A percentile compares a stretch with the other conserved stretches of the same genome.
phyloP scores from a whole-genome alignment of 257 asterid species.

The Solanum pimpinellifolium region DNA sequence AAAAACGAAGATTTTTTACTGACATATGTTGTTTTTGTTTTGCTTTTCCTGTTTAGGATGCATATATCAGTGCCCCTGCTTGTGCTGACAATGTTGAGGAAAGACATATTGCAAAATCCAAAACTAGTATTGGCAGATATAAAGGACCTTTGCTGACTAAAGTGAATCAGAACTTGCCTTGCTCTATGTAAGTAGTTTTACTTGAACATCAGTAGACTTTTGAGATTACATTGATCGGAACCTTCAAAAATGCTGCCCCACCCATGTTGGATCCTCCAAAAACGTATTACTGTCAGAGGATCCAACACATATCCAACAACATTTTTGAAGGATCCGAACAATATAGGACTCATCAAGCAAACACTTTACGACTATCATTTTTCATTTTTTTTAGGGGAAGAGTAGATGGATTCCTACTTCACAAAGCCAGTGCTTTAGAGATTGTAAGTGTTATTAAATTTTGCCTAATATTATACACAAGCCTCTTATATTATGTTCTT shows the following conservation, averaged over 20 bases:
- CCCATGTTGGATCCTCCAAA: background rate
- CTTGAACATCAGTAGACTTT: background rate
- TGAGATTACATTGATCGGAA: background rate
- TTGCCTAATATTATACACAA: no score
- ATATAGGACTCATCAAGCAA: background rate
- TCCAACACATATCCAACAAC: background rate
- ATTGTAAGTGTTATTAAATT: no score
- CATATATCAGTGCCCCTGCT: conserved; percentile 24
- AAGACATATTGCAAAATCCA: background rate
- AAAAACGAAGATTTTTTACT: background rate
- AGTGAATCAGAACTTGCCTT: conserved; percentile 9
- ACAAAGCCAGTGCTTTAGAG: no score
- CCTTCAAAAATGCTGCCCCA: background rate
- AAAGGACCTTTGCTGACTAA: conserved; percentile 30
- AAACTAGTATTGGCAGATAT: background rate
- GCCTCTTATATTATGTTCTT: no score
- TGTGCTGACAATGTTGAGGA: conserved; percentile 1
- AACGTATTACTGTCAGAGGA: background rate
- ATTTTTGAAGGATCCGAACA: background rate
- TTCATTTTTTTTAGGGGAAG: background rate
- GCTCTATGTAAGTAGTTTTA: conserved; percentile 22
- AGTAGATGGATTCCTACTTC: no score
- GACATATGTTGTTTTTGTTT: background rate
- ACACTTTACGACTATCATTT: background rate
- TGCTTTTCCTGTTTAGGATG: conserved; percentile 22